Conservation (phyloP, 495 filamentous ascomycete genomes). For the Rostrohypoxylon terebratum region DNA sequence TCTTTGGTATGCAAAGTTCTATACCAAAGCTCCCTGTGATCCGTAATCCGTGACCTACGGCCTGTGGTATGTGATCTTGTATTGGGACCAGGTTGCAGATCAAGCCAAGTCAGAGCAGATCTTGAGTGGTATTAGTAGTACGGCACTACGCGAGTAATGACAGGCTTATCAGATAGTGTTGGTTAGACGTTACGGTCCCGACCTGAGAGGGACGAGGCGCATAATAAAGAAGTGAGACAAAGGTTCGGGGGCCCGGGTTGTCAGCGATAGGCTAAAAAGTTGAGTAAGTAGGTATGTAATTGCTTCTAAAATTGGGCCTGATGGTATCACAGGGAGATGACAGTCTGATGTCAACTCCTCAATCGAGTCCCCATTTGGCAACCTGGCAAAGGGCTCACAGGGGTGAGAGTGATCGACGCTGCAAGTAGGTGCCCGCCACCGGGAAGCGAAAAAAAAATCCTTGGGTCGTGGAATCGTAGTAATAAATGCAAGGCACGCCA, state of each 20-base stretch:
- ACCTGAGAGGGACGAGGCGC: not conserved
- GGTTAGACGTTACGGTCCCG: not conserved
- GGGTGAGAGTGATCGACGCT: slow-evolving; percentile 22
- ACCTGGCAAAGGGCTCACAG: slow-evolving; percentile 17
- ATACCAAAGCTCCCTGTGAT: not conserved
- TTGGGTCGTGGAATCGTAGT: slow-evolving; percentile 7
- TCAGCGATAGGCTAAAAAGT: slow-evolving; percentile 26
- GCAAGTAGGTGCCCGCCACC: slow-evolving; percentile 29
- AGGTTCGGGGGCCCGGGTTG: not conserved
- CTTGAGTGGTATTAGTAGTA: slow-evolving; percentile 22
- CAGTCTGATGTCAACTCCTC: slow-evolving; percentile 33
- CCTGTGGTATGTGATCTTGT: not conserved
- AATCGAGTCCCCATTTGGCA: slow-evolving; percentile 3
- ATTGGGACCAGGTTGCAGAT: not conserved
- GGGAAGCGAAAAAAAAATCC: slow-evolving; percentile 27
- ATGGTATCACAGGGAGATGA: slow-evolving; percentile 28
- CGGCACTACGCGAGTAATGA: slow-evolving; percentile 12
- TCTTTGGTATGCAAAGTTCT: not conserved
- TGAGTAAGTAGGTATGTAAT: slow-evolving; percentile 10
- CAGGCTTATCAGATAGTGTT: not conserved
- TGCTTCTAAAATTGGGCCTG: slow-evolving; percentile 36
- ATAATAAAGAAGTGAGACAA: not conserved
- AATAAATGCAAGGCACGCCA: slow-evolving; percentile 42
- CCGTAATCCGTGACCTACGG: not conserved
- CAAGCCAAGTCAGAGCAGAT: not conserved